Evolutionary conservation across 78 protist species (phyloP).

Genomic region (Cavenderia fasciculata): DNA sequence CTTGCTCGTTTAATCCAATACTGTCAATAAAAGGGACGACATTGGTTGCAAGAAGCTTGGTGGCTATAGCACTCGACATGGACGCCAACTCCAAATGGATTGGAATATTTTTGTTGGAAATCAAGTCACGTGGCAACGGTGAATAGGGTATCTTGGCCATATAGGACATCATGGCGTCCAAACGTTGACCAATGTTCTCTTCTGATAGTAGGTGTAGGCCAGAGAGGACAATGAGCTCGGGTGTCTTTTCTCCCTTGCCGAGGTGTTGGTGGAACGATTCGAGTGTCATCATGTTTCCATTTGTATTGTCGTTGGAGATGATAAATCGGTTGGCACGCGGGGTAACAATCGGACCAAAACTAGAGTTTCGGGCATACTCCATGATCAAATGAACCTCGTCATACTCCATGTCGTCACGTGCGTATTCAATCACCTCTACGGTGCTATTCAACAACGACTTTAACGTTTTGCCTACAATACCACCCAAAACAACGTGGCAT

Average conservation of each 20-base stretch:
- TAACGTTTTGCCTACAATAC: constrained; percentile 51
- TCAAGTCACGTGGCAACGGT: no score
- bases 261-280: constrained; percentile 17
- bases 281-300: constrained; percentile 23
- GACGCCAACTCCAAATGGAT: constrained; percentile 79
- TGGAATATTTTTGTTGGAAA: constrained; percentile 61
- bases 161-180: not conserved
- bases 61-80: not conserved
- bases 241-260: not conserved
- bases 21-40: constrained; percentile 60
- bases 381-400: constrained; percentile 72
- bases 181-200: not conserved
- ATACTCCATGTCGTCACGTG: not conserved
- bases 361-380: constrained; percentile 36
- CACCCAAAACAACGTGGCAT: constrained; percentile 49
- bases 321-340: constrained; percentile 75
- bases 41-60: not conserved
- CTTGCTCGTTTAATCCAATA: constrained; percentile 74
- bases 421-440: constrained; percentile 3
- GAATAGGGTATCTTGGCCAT: not conserved
- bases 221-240: constrained; percentile 5
- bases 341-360: not conserved
- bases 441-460: not conserved
- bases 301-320: constrained; percentile 46
- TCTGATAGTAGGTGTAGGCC: constrained; percentile 36